Evolutionary conservation across 2,329 filamentous ascomycete genomes (phyloP).

Genomic region (Parascedosporium putredinis): DNA sequence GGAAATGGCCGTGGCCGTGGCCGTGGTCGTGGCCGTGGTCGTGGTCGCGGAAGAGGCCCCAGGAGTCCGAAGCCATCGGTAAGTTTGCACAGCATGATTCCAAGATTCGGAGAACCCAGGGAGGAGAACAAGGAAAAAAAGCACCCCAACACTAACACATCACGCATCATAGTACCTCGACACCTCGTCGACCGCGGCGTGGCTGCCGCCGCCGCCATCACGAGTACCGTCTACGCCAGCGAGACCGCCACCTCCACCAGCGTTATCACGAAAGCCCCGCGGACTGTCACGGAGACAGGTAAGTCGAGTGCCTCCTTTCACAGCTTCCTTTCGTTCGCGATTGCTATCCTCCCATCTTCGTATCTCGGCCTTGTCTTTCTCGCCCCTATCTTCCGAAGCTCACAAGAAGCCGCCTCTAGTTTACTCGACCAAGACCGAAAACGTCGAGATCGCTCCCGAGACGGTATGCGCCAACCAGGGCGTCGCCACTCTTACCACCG

Average conservation of each 20-base stretch:
- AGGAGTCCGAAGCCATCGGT: not conserved
- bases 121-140: not conserved
- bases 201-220: not conserved
- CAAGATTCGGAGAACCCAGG: not conserved
- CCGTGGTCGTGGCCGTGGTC: not conserved
- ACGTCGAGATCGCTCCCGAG: not conserved
- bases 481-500: not conserved
- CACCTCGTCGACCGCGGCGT: not conserved
- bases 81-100: not conserved
- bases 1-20: not conserved
- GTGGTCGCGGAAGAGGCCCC: not conserved
- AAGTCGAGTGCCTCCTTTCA: not conserved
- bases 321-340: not conserved
- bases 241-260: not conserved
- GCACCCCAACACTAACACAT: not conserved
- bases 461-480: not conserved
- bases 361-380: too few species aligned
- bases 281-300: not conserved
- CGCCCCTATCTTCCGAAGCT: too few species aligned
- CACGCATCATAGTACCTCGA: not conserved
- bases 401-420: not conserved
- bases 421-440: not conserved
- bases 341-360: too few species aligned
- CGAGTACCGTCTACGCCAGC: not conserved
- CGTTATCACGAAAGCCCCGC: not conserved